phyloP scores from a whole-genome alignment of 1,139 yeast genomes.

The Geotrichum klebahnii region DNA sequence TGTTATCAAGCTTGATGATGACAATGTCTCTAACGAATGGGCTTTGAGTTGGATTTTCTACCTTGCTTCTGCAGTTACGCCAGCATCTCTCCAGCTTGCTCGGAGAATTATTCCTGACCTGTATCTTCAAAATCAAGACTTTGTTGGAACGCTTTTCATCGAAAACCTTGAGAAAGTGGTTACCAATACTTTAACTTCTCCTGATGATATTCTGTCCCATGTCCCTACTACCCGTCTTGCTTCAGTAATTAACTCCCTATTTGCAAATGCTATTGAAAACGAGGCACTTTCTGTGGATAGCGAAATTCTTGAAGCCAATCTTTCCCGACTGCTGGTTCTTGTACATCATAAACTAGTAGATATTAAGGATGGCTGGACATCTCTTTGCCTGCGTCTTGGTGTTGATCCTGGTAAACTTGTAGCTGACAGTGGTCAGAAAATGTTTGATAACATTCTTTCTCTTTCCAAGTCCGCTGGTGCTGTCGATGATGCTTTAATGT shows the following conservation, averaged over 20 bases:
- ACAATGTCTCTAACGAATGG: slow-evolving; percentile 26
- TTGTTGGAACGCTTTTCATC: slow-evolving; percentile 23
- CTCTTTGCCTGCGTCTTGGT: slow-evolving; percentile 57
- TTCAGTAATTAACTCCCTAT: slow-evolving; percentile 13
- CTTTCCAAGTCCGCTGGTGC: slow-evolving; percentile 30
- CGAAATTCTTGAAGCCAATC: slow-evolving; percentile 41
- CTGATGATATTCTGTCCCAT: slow-evolving; percentile 16
- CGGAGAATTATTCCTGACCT: slow-evolving; percentile 9
- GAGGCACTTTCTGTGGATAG: slow-evolving; percentile 3
- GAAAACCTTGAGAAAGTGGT: slow-evolving; percentile 25
- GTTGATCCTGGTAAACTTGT: slow-evolving; percentile 66
- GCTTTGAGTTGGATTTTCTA: slow-evolving; percentile 34
- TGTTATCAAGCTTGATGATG: slow-evolving; percentile 31
- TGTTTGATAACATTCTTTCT: slow-evolving; percentile 40
- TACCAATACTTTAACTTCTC: slow-evolving; percentile 15
- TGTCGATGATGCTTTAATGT: slow-evolving; percentile 22
- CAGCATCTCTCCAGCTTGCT: slow-evolving; percentile 31
- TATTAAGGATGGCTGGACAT: slow-evolving; percentile 70
- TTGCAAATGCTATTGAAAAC: slow-evolving; percentile 9
- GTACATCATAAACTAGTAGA: slow-evolving; percentile 49
- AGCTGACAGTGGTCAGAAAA: slow-evolving; percentile 39
- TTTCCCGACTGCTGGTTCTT: slow-evolving; percentile 49
- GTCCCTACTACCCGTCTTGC: slow-evolving; percentile 14
- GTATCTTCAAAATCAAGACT: slow-evolving; percentile 17
- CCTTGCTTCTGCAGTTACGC: slow-evolving; percentile 21